Evolutionary conservation across 176 grass and related monocot genomes (phyloP).

Genomic region (Phyllostachys edulis): DNA sequence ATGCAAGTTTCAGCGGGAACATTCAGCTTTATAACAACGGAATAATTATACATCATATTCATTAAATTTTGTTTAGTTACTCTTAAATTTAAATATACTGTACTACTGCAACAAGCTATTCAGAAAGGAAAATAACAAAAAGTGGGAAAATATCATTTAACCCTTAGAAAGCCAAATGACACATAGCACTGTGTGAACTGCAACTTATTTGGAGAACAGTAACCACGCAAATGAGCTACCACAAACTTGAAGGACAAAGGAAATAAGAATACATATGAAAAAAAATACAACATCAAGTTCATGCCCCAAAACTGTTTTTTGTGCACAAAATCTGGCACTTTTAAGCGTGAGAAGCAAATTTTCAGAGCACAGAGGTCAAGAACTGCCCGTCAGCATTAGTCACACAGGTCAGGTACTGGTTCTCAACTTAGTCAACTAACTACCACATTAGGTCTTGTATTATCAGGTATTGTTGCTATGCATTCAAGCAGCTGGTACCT

Average conservation of each 20-base stretch:
- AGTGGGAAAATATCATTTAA: background rate
- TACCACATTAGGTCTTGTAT: too few relatives aligned
- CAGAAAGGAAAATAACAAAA: slow-evolving; percentile 1
- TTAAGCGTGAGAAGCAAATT: background rate
- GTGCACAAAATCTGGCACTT: background rate
- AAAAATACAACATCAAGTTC: slow-evolving; percentile 2
- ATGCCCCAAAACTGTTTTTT: background rate
- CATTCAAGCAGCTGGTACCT: background rate
- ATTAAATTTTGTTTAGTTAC: slow-evolving; percentile 21
- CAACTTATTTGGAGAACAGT: background rate
- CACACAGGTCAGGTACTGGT: background rate
- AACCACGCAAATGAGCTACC: background rate
- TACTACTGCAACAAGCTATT: background rate
- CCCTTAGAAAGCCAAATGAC: background rate
- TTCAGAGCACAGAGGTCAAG: background rate
- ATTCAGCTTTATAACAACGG: background rate
- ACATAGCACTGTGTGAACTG: background rate
- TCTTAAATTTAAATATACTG: slow-evolving; percentile 6
- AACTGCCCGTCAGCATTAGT: background rate
- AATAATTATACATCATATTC: background rate
- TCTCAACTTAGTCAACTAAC: background rate
- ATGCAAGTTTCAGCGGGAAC: slow-evolving; percentile 21
- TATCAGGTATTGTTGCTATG: too few relatives aligned
- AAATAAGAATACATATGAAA: background rate
- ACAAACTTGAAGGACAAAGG: background rate